Evolutionary conservation across 2,329 filamentous ascomycete genomes (phyloP).

Genomic region (Neurospora sp.): DNA sequence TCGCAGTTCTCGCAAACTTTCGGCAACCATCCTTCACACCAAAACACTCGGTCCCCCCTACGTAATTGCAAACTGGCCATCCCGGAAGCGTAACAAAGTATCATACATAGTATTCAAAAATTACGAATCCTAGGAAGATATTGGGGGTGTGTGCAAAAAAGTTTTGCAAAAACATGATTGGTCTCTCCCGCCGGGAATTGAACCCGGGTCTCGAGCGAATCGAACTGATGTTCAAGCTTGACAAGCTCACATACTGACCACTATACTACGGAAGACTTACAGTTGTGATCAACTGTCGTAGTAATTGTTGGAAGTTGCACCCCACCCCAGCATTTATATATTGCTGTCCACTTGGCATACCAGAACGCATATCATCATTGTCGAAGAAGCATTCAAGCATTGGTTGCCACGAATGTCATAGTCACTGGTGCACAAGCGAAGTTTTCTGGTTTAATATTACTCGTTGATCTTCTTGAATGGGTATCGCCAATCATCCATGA

Average conservation of each 20-base stretch:
- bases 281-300: neutral
- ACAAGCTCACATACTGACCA: neutral
- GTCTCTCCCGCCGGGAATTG: neutral
- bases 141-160: neutral
- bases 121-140: neutral
- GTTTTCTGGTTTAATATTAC: neutral
- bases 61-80: neutral
- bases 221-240: neutral
- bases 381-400: neutral
- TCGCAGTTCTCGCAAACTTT: neutral
- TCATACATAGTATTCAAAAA: too few relatives aligned
- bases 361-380: neutral
- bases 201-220: neutral
- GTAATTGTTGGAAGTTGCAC: neutral
- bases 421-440: neutral
- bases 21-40: neutral
- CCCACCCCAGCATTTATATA: neutral
- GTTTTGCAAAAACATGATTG: neutral
- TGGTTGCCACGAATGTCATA: neutral
- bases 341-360: rapidly evolving
- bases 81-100: neutral
- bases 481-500: neutral
- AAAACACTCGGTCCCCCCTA: neutral
- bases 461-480: neutral
- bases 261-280: neutral